A percentile compares a stretch with the other conserved stretches of the same genome.
phyloP scores from a whole-genome alignment of 2,329 filamentous ascomycete species.

The Hypoxylon sp. region DNA sequence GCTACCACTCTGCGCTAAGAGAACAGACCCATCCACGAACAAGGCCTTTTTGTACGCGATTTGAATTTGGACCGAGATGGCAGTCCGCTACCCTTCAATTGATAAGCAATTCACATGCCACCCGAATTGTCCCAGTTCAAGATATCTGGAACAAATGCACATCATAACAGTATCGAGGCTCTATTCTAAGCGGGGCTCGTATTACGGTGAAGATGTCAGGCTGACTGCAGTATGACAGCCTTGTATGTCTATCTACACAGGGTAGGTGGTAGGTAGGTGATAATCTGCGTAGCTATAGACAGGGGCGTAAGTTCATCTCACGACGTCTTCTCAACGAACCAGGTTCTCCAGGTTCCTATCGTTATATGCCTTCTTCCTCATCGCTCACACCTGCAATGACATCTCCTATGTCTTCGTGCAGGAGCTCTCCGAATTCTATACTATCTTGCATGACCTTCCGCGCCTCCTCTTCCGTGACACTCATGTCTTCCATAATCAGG shows the following conservation, averaged over 20 bases:
- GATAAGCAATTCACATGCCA: slow-evolving; percentile 13
- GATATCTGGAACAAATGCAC: slow-evolving; percentile 11
- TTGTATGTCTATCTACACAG: neutral
- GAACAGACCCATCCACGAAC: neutral
- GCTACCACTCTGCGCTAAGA: slow-evolving; percentile 12
- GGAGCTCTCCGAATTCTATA: slow-evolving; percentile 74
- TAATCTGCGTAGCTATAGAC: neutral
- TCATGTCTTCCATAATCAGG: slow-evolving; percentile 72
- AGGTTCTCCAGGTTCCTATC: neutral
- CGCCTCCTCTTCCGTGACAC: slow-evolving; percentile 60
- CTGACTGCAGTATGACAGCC: slow-evolving; percentile 1
- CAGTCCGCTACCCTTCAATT: slow-evolving; percentile 9
- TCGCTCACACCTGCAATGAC: slow-evolving; percentile 57
- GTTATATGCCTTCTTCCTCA: slow-evolving; percentile 40
- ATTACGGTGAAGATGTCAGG: slow-evolving; percentile 3
- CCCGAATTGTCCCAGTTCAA: neutral
- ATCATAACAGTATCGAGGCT: slow-evolving; percentile 15
- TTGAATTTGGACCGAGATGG: slow-evolving; percentile 13
- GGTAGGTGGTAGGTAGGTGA: too few relatives aligned
- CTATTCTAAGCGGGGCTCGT: slow-evolving; percentile 18
- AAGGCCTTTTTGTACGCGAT: slow-evolving; percentile 8
- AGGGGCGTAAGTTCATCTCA: slow-evolving; percentile 5
- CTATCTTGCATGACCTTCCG: slow-evolving; percentile 75
- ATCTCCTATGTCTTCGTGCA: slow-evolving; percentile 76
- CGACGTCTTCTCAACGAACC: neutral